Base-by-base conservation (phyloP, 345 rosid genomes). In the Bruguiera sexangula region DNA sequence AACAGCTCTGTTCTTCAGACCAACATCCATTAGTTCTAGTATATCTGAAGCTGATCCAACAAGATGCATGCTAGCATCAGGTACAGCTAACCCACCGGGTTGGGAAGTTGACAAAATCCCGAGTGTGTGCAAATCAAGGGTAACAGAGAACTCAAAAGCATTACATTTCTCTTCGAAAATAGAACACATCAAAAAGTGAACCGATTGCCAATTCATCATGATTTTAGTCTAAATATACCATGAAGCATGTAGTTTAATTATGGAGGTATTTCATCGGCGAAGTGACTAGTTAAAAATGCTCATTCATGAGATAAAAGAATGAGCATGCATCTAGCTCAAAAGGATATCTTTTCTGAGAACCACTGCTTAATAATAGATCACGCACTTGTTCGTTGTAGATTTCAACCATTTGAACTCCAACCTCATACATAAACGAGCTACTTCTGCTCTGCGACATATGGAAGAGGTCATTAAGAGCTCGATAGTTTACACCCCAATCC, bases 331-430 rank as follows among this genome's bases (percentile, higher is more conserved):
- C 59, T 57, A 18, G 37, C 5, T 10, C 0, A 58, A 74, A 87
- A 88, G 96, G 98, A 91, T 93, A 93, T 93, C 76, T 91, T 78
- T 84, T 93, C 73, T 82, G 91, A 73, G 95, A 65, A 43, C 80
- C 70, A 55, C 82, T 87, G 54, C 46, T 73, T 58, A 92, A 79
- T 34, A 34, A 34, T 67, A 94, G 71, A 79, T 94, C 97, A 0
- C 88, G 90, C 56, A 91, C 91, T 86, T 89, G 95, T 58, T 94
- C 97, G 51, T 94, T 94, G 60, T 94, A 94, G 75, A 91, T 89
- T 84, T 94, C 98, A 56, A 94, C 83, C 93, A 94, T 88, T 65
- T 94, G 98, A 32, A 91, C 96, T 48, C 81, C 82, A 24, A 91
- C 75, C 76, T 88, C 91, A 51, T 91, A 94, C 8, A 24, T n/a